Evolutionary conservation across 176 grass and related monocot species (phyloP).

Genomic region (Themeda triandra): DNA sequence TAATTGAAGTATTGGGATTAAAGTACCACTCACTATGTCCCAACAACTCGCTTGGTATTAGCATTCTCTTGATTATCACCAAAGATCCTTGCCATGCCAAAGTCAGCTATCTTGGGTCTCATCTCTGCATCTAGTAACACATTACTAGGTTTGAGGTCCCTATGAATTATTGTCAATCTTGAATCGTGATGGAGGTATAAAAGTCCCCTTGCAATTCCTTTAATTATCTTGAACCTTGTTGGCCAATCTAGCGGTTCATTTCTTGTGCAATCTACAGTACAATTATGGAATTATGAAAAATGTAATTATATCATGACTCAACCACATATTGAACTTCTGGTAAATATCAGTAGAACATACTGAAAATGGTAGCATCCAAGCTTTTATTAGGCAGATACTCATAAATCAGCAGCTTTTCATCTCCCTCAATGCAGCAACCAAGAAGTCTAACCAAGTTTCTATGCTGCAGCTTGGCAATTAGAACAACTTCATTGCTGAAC

Average conservation of each 20-base stretch:
- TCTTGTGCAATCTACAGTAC: background rate
- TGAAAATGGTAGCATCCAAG: background rate
- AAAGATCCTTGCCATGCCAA: conserved; percentile 55
- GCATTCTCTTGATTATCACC: conserved; percentile 33
- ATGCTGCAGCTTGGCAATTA: background rate
- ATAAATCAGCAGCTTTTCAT: background rate
- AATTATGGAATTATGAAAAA: background rate
- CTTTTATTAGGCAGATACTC: background rate
- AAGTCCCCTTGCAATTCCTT: conserved; percentile 45
- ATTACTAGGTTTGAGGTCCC: conserved; percentile 35
- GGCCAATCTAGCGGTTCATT: conserved; percentile 32
- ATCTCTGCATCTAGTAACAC: conserved; percentile 45
- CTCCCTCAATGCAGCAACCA: background rate
- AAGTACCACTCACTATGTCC: conserved; percentile 37
- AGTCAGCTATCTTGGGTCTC: conserved; percentile 50
- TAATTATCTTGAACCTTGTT: conserved; percentile 33
- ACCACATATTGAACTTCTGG: background rate
- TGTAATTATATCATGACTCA: background rate
- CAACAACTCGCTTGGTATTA: conserved; percentile 36
- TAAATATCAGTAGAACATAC: background rate
- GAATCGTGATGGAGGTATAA: conserved; percentile 56
- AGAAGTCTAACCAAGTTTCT: background rate
- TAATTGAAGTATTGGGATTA: background rate
- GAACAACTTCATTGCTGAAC: background rate
- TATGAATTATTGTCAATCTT: conserved; percentile 27